phyloP scores from a whole-genome alignment of 2,329 filamentous ascomycete genomes.

The Aspergillus tubingensis region DNA sequence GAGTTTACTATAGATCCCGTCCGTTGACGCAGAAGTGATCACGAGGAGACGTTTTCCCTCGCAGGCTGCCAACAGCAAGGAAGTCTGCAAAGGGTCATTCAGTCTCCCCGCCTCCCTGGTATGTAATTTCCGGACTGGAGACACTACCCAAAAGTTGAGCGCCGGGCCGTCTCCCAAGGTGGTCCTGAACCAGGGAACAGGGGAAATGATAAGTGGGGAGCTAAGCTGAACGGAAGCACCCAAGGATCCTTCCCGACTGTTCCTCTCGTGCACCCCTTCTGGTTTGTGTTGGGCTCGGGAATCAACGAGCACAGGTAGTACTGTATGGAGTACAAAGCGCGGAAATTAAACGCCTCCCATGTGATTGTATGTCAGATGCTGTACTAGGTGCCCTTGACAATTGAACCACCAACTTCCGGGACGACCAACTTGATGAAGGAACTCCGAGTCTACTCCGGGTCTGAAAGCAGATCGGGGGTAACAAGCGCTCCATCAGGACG shows the following conservation, averaged over 20 bases:
- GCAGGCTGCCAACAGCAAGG: background rate
- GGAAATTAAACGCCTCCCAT: background rate
- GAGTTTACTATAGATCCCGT: background rate
- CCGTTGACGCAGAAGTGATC: background rate
- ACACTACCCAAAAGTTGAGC: conserved; percentile 13
- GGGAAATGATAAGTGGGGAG: conserved; percentile 21
- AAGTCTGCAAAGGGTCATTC: background rate
- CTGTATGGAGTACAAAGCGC: background rate
- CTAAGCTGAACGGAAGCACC: conserved; percentile 15
- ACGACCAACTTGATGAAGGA: background rate
- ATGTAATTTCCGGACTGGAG: conserved; percentile 20
- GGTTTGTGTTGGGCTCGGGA: background rate
- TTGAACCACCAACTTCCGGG: background rate
- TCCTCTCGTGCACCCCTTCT: background rate
- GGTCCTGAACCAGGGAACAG: conserved; percentile 10
- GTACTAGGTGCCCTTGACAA: background rate
- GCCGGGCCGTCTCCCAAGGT: conserved; percentile 3
- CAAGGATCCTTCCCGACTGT: conserved; percentile 15
- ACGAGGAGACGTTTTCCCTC: background rate
- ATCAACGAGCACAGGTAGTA: background rate
- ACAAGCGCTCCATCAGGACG: background rate
- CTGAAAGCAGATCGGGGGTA: background rate
- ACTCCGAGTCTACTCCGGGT: background rate
- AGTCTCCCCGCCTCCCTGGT: conserved; percentile 8
- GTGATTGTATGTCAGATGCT: background rate